Base-by-base conservation (phyloP, 495 filamentous ascomycete genomes). In the Penicillium lividum region DNA sequence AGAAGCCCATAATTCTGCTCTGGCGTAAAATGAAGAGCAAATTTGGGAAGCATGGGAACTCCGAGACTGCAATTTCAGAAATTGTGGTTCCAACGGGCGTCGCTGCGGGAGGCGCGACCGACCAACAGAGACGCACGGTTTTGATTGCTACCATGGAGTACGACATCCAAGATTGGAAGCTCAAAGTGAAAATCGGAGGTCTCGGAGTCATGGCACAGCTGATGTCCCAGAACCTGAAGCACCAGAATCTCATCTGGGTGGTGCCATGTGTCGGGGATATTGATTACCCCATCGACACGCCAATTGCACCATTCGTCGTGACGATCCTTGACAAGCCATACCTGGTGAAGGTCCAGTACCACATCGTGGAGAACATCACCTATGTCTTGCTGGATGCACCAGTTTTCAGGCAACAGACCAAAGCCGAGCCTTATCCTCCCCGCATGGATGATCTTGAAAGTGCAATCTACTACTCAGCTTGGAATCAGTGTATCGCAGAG, bases 371-470 rank as follows among this genome's bases (percentile, higher is more conserved):
- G 30, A 89, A 89, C 67, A 89, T 90, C 58, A 90, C 87, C 22
- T 90, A 85, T 68, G 85, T 89, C 45, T 78, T 90, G 4, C 74
- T 90, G 7, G 87, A 90, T 61, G 84, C 85, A 0, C 86, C 86
- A 0, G 81, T 89, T n/a, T 90, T 90, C 74, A 83, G 87, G 43
- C 80, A 86, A 61, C 87, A 89, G 65, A 82, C 85, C 11, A 83
- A 82, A 62, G 67, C 76, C 8, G 84, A 90, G 54, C 87, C 87
- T 0, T 90, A 90, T 59, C 86, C 86, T 3, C 74, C 86, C 10
- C 84, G 87, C 22, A 90, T 90, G 87, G 87, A 90, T 65, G 86
- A 90, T 65, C 76, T 90, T 51, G 85, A 88, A 51, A 84, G 80
- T 59, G 87, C 87, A 25, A 84, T 90, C 43, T 85, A 88, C 70